These are phyloP conservation scores for Ophiostoma himal-ulmi DNA, from an alignment of 2,329 filamentous ascomycete genomes.

Conservation along the genomic window DNA sequence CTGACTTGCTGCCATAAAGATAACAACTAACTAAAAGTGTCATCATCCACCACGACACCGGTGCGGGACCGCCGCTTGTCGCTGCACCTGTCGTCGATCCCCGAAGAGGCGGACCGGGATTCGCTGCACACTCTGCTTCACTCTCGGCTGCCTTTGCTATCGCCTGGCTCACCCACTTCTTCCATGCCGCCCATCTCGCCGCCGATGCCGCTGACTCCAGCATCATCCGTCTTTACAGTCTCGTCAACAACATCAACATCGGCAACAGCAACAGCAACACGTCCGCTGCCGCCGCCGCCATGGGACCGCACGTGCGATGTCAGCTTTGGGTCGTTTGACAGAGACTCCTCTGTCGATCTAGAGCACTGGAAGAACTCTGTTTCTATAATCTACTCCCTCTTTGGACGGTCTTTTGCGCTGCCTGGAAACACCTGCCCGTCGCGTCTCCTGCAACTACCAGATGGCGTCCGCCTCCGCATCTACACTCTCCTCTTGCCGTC, in stretches of 20 bases:
- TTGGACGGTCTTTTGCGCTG: not conserved
- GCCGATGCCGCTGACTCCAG: not conserved
- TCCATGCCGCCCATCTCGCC: not conserved
- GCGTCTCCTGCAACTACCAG: not conserved
- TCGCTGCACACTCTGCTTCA: not conserved
- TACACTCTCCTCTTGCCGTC: not conserved
- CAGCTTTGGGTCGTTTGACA: slow-evolving; percentile 7
- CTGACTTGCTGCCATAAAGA: not conserved
- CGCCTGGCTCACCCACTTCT: not conserved
- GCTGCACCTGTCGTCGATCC: slow-evolving; percentile 15
- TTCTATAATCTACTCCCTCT: not conserved
- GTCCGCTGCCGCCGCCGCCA: slow-evolving; percentile 14
- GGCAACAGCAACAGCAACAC: not conserved
- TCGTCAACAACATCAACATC: not conserved
- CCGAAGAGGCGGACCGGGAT: slow-evolving; percentile 15
- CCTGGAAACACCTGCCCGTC: not conserved
- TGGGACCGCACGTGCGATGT: slow-evolving; percentile 23
- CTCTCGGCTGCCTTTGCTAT: not conserved
- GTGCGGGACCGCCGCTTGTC: slow-evolving; percentile 11
- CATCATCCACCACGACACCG: not conserved
- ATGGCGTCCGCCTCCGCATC: not conserved
- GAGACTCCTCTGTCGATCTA: no score
- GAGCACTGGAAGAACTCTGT: not conserved
- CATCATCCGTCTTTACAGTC: not conserved
- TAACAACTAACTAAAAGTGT: not conserved